These are phyloP conservation scores for Suillus sp. DNA, from an alignment of 768 basidiomycete species.

Conservation along the genomic window DNA sequence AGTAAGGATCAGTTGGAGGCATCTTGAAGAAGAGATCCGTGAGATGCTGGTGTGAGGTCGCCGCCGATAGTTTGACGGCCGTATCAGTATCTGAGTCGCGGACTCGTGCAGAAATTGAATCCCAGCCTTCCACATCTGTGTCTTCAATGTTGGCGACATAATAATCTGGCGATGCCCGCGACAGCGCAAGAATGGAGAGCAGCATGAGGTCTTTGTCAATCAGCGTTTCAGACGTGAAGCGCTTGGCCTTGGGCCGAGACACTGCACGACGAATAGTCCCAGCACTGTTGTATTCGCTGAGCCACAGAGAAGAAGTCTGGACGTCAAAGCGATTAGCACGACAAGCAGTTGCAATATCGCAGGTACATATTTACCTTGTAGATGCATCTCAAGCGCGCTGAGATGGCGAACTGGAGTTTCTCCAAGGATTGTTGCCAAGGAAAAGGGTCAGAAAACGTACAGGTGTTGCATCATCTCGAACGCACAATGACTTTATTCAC, in stretches of 20 bases:
- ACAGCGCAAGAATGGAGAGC: conserved; percentile 68
- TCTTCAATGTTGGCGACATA: conserved; percentile 48
- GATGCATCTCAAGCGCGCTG: conserved; percentile 53
- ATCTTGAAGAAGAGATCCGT: conserved; percentile 47
- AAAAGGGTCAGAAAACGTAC: conserved; percentile 36
- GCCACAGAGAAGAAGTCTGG: conserved; percentile 53
- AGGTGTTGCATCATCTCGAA: too few species aligned
- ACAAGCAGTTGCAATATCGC: not conserved
- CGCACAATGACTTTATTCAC: too few species aligned
- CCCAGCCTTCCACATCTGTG: conserved; percentile 35
- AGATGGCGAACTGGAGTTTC: conserved; percentile 47
- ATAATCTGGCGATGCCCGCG: conserved; percentile 60
- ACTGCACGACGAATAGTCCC: conserved; percentile 56
- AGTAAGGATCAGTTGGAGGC: conserved; percentile 41
- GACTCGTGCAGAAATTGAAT: conserved; percentile 47
- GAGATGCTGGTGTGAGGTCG: conserved; percentile 49
- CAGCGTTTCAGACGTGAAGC: conserved; percentile 57
- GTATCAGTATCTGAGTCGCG: conserved; percentile 68
- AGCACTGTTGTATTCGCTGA: conserved; percentile 61
- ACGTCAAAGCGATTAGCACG: conserved; percentile 5
- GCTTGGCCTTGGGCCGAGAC: conserved; percentile 61
- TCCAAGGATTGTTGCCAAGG: conserved; percentile 57
- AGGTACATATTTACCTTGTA: conserved; percentile 48
- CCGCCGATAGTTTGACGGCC: conserved; percentile 63
- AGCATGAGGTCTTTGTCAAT: conserved; percentile 71